Conservation (phyloP, 2,329 filamentous ascomycete genomes). For the Alternaria rosae region DNA sequence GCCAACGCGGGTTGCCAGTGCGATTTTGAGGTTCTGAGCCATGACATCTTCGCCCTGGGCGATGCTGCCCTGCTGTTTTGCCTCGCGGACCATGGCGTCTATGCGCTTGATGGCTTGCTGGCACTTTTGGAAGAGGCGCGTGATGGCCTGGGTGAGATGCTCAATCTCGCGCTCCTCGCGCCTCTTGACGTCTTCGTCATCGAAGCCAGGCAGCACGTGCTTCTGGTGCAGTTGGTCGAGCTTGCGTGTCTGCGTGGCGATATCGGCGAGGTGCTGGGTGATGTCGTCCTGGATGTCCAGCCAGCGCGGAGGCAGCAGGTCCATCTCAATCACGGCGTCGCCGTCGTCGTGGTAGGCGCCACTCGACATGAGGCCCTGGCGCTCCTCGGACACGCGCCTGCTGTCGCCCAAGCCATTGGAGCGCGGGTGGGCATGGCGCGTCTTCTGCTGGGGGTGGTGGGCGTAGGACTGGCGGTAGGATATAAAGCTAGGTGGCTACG, state of each 20-base stretch:
- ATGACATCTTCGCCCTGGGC: conserved; percentile 89
- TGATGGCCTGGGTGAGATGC: conserved; percentile 87
- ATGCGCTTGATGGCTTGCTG: conserved; percentile 88
- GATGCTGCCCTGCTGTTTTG: conserved; percentile 74
- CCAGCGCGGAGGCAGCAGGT: conserved; percentile 92
- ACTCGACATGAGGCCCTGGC: conserved; percentile 83
- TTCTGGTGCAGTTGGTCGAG: conserved; percentile 96
- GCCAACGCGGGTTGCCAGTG: conserved; percentile 84
- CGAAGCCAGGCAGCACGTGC: conserved; percentile 94
- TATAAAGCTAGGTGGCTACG: conserved; percentile 75
- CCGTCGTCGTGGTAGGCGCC: conserved; percentile 83
- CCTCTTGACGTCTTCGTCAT: conserved; percentile 89
- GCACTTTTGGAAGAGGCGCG: conserved; percentile 85
- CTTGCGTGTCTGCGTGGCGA: conserved; percentile 81
- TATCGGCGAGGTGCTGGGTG: conserved; percentile 78
- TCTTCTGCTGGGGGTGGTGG: conserved; percentile 91
- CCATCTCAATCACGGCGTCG: conserved; percentile 98
- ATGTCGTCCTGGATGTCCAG: conserved; percentile 95
- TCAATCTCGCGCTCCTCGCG: conserved; percentile 92
- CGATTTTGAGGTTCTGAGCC: conserved; percentile 95
- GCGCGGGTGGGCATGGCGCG: conserved; percentile 63
- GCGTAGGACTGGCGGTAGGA: conserved; percentile 99
- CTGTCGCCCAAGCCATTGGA: conserved; percentile 62
- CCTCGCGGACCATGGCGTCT: conserved; percentile 84
- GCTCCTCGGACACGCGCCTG: conserved; percentile 64